These are phyloP conservation scores for Chaetomium sp. DNA, from an alignment of 2,329 filamentous ascomycete species.

Conservation along the genomic window DNA sequence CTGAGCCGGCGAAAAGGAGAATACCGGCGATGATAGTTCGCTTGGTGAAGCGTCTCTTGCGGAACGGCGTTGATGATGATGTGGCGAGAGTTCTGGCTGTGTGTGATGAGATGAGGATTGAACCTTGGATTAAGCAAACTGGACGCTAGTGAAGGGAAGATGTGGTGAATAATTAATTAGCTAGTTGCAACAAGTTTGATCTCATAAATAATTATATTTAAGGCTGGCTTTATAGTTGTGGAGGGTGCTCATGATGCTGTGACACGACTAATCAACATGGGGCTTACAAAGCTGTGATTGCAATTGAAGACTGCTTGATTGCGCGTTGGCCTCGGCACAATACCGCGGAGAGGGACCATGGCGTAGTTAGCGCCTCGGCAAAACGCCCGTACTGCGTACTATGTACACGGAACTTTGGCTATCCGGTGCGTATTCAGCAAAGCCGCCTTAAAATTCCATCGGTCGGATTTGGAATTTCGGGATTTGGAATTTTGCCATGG, in stretches of 20 bases:
- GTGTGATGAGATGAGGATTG: neutral
- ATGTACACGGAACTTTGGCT: neutral
- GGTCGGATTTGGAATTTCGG: neutral
- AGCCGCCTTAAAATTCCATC: neutral
- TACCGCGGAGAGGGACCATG: neutral
- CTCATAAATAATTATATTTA: too few species aligned
- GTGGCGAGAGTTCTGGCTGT: neutral
- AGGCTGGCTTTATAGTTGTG: neutral
- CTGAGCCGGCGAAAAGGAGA: neutral
- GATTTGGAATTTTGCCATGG: slow-evolving; percentile 11
- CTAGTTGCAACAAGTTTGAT: neutral
- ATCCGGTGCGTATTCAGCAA: neutral
- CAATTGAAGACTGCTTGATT: neutral
- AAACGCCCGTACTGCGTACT: slow-evolving; percentile 10
- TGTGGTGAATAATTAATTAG: neutral
- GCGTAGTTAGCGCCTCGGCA: neutral
- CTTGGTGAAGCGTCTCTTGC: neutral
- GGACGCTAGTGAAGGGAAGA: neutral
- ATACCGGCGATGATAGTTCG: neutral
- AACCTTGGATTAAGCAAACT: neutral
- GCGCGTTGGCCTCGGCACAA: slow-evolving; percentile 19
- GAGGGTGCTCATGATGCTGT: neutral
- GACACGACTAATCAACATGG: neutral
- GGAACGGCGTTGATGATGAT: neutral
- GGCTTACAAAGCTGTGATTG: slow-evolving; percentile 20